Base-by-base conservation (phyloP, 75 land plant genomes). In the Pinus tabuliformis region DNA sequence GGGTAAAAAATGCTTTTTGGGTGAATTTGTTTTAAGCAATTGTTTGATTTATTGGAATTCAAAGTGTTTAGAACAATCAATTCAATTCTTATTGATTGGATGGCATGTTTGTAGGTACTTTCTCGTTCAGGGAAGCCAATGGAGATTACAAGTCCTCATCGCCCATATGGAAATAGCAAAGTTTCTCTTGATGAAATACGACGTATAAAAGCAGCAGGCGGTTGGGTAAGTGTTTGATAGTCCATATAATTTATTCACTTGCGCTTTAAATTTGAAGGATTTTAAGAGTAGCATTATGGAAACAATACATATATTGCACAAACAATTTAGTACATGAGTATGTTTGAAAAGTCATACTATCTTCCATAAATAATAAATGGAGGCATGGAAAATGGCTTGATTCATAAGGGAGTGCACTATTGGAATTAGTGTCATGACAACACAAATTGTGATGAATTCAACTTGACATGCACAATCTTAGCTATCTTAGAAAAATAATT, bases 121-220 rank as follows among this genome's bases (percentile, higher is more conserved):
- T 88, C 93, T 36, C 90, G 91, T 56, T 74, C 82, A 56, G 99
- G 99, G 42, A 90, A 86, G 77, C 81, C 93, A 62, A 90, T 90
- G 79, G 82, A 81, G 28, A 62, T 96, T 63, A 88, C 95, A 2
- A 74, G 75, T 66, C 87, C 97, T 70, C 99, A 96, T 79, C 85
- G 99, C n/a, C 99, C 99, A 36, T 94, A 89, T 86, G 99, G 99
- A 73, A 90, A 75, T 49, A 89, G 84, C 78, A 92, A 82, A 72
- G 83, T 76, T 42, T 87, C 93, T 74, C 83, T 92, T 14, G 78
- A 80, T 83, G 99, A 96, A 80, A 81, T 89, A 36, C 94, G 84
- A 80, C 82, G 99, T 73, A 82, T 96, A 64, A 89, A 86, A 81
- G 93, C 86, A 81, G 99, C 97, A 83, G 99, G 99, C 84, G 99